Base-by-base conservation (phyloP, 164 flowering plant genomes). In the Liriodendron chinense region DNA sequence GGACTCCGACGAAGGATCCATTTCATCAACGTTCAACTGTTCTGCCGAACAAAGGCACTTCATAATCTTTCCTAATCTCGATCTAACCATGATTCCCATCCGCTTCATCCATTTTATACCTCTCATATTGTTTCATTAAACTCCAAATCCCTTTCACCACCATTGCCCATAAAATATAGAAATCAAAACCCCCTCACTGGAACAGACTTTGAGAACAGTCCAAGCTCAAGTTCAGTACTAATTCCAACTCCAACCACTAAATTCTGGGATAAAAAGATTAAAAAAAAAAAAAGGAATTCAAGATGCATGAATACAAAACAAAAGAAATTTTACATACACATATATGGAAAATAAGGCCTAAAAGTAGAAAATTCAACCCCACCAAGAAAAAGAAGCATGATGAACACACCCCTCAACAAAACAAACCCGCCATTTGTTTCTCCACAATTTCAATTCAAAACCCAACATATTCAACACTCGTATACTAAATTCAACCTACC, bases 21-120 rank as follows among this genome's bases (percentile, higher is more conserved):
- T 80, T 72, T 88, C 97, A 78, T 90, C 91, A 26, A 57, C 85
- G 74, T 67, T 73, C 20, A 87, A 56, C 65, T 87, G 89, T 78
- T 90, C 91, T 66, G 89, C 93, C 0, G 94, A 87, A 71, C 89
- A 84, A 70, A 93, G 83, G 78, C 97, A 92, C 84, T 86, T 88
- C 86, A 94, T 86, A 85, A 89, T 87, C 85, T 83, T 89, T 73
- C 66, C 28, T 74, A 89, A 66, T 74, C 77, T 84, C 47, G 53
- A 72, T 79, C 72, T 77, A 74, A 82, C 49, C 24, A 80, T 70
- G 24, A 59, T 23, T 73, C 75, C 77, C 61, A 73, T 7, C 76
- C 66, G 78, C 34, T 72, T 77, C 28, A 83, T 77, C 87, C 87
- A 85, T 70, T 79, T 68, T 43, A 63, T 75, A 74, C 62, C 48